Base-by-base conservation (phyloP, 176 grass and related monocot genomes). In the Lolium perenne region DNA sequence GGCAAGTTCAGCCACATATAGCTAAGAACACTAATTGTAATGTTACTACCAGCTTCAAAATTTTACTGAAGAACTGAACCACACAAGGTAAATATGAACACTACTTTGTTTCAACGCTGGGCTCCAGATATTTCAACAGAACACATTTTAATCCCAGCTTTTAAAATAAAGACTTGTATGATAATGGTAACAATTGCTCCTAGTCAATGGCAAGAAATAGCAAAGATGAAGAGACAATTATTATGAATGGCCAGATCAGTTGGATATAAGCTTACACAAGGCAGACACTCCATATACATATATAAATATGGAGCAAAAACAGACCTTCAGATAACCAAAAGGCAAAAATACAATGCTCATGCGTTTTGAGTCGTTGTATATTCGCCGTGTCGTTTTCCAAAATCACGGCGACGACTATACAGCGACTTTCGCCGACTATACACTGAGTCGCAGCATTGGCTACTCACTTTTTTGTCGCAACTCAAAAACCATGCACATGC, bases 261-360 rank as follows among this genome's bases (percentile, higher is more conserved):
- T 83, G 15, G 20, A 74, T 58, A 59, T 45, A 71, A 73, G 51
- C 80, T 82, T 18, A 69, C 29, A 68, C 7, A 54, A 69, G 26
- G 35, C 5, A 47, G 77, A 38, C 62, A 63, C 77, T 47, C 17
- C 21, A 16, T 20, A 51, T 16, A 51, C 43, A 71, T 12, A 69
- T 72, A 35, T 35, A 35, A 35, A 35, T 35, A 35, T 35, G 32
- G 67, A 83, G 71, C 15, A 10, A n/a, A 1, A 22, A 73, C 67
- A 45, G 32, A 55, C 20, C 13, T 25, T 45, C 9, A 83, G 12
- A 53, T 43, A 14, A 32, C 78, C 22, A 74, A 71, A 58, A 72
- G 35, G 4, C 13, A 72, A 23, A 64, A 64, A 16, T 35, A 35
- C 32, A 35, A 35, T 35, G 32, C 32, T 35, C 32, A 35, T 35